phyloP scores from a whole-genome alignment of 129 eudicot species.

The Erigeron canadensis region DNA sequence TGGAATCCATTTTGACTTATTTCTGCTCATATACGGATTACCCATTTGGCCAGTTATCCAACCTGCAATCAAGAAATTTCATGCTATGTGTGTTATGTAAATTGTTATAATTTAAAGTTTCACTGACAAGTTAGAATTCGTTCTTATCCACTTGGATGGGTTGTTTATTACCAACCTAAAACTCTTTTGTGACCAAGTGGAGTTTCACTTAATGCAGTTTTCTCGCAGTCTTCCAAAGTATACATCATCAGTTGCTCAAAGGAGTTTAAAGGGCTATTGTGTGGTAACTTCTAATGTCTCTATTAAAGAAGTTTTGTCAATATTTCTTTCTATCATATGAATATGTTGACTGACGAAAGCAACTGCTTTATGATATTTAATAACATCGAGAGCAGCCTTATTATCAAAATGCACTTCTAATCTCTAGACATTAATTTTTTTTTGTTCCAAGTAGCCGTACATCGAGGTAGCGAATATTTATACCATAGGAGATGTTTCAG shows the following conservation, averaged over 20 bases:
- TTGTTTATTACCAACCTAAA: conserved; percentile 1
- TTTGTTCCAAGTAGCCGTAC: conserved; percentile 57
- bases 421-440: conserved; percentile 6
- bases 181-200: not conserved
- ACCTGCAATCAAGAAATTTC: not conserved
- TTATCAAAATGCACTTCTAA: conserved; percentile 8
- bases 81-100: conserved; percentile 8
- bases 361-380: not conserved
- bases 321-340: too few relatives aligned
- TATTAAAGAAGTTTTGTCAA: not conserved
- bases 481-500: conserved; percentile 70
- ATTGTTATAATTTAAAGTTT: not conserved
- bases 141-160: not conserved
- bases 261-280: conserved; percentile 72
- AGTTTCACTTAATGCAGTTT: conserved; percentile 51
- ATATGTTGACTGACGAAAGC: too few relatives aligned
- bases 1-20: not conserved
- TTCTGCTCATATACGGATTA: too few relatives aligned
- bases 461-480: conserved; percentile 71
- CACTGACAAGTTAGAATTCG: not conserved
- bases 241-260: conserved; percentile 88
- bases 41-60: too few relatives aligned
- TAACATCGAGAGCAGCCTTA: conserved; percentile 17
- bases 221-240: conserved; percentile 78
- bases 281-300: conserved; percentile 52